Base-by-base conservation (phyloP, 2,329 filamentous ascomycete species). In the Hypoxylon sp. region DNA sequence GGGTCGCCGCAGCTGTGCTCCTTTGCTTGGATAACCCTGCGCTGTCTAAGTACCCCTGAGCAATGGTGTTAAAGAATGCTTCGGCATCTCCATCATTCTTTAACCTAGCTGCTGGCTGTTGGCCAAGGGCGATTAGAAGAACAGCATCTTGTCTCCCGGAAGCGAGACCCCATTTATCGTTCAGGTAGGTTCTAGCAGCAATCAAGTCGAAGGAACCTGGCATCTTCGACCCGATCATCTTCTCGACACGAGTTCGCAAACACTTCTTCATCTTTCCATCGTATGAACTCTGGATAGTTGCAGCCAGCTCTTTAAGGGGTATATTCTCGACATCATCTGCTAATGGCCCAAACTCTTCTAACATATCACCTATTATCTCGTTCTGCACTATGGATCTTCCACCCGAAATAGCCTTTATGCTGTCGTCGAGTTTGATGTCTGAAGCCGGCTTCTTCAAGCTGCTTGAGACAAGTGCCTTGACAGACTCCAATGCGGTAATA, bases 331-430 rank as follows among this genome's bases (percentile, higher is more conserved):
- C 72, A 7, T 78, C 75, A 41, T 83, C 80, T 4, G 82, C 81
- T 1, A 81, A 65, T 5, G 67, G 72, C 7, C 79, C 80, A 63
- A 83, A 81, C 65, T 83, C 81, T 19, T 73, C 74, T 9, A 75
- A 68, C 21, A 83, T 75, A 66, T 83, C 81, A 2, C 82, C 82
- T 10, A 80, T 76, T 57, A 83, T 76, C 63, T 84, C 81, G 60
- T 83, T 84, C 60, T 83, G 79, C 1, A 84, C 72, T 1, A 81
- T 82, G 1, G 82, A 84, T 57, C 79, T 67, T 3, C 69, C 69
- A 1, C 68, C 68, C n/a, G 68, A 71, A 51, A 71, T 41, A 2
- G 60, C 49, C 43, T 71, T 71, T 59, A 71, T 62, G 52, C 65
- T 71, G 19, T 71, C 66, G 5, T 69, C 68, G 9, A 71, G 63